Evolutionary conservation across 345 rosid genomes (phyloP), one percentile per base, ranked within the genome.

Genomic region (Dimocarpus longan): DNA sequence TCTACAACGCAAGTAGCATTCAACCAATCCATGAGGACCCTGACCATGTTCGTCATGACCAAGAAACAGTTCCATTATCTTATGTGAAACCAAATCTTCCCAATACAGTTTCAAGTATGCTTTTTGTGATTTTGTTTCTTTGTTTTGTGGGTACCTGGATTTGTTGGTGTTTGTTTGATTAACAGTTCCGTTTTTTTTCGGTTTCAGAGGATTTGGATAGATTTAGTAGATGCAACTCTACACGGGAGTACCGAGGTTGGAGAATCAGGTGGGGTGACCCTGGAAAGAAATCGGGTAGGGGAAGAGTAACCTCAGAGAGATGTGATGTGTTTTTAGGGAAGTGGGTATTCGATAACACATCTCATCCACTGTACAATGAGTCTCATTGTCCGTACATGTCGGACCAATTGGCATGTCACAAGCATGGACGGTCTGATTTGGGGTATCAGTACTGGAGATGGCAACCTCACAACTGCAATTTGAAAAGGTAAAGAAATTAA

Each of bases 371-470:
- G n/a, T 93, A 96, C 84, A 82, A 85, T 21, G 99, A 92, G 84
- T 90, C 97, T 26, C 81, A 85, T 8, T 96, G 99, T 68, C 99
- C 98, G 1, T 96, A 96, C 80, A 96, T 96, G 98, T 96, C 99
- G 10, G 99, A 96, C 78, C 99, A 96, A 80, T 48, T 96, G 83
- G 97, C 99, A 12, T 96, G 99, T 68, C 95, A 93, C 75, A 96
- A 89, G 88, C 97, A 96, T 84, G 99, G 99, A 26, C 88, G 99
- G 90, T 39, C 89, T 66, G 98, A 96, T 88, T 80, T 96, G 84
- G 78, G 81, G 4, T 91, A 90, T 78, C 98, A 89, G 80, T 67
- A 90, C 52, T 91, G 99, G 99, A 93, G 98, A 85, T 96, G 99
- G 98, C 99, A 94, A 75, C 99, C 98, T 74, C 92, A 90, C 78